Percentiles rank a stretch among this genome's conserved stretches.
Conservation (phyloP, 805 yeast species). For the Vanderwaltozyma yarrowii region DNA sequence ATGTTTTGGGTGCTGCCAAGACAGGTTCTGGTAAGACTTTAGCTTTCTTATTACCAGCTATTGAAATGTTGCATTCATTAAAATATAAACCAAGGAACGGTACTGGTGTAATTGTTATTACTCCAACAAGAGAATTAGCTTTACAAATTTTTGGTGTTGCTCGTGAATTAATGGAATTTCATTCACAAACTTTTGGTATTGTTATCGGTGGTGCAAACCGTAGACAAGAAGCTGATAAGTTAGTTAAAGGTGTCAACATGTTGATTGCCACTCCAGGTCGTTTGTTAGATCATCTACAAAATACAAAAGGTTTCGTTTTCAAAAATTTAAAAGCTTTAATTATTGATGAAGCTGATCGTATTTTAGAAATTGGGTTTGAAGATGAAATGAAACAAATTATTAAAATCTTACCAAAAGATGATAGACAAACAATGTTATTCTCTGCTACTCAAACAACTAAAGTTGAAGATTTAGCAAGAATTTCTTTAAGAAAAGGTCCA, state of each 20-base stretch:
- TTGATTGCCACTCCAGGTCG: slow-evolving; percentile 98
- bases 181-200: slow-evolving; percentile 89
- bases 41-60: slow-evolving; percentile 92
- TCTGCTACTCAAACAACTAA: slow-evolving; percentile 99
- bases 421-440: slow-evolving; percentile 92
- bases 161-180: slow-evolving; percentile 80
- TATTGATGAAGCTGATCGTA: slow-evolving; percentile 97
- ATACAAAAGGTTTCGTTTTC: slow-evolving; percentile 87
- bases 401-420: slow-evolving; percentile 82
- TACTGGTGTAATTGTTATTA: slow-evolving; percentile 89
- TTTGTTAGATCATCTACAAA: slow-evolving; percentile 89
- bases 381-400: slow-evolving; percentile 98
- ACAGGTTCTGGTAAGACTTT: slow-evolving; percentile 98
- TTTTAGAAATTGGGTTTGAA: slow-evolving; percentile 94
- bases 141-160: slow-evolving; percentile 97
- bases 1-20: slow-evolving; percentile 98
- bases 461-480: slow-evolving; percentile 96
- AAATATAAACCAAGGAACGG: slow-evolving; percentile 97
- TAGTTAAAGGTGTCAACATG: slow-evolving; percentile 86
- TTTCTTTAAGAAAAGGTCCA: slow-evolving; percentile 90
- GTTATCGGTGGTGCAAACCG: slow-evolving; percentile 98
- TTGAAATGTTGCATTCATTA: slow-evolving; percentile 79
- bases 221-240: slow-evolving; percentile 93
- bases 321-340: slow-evolving; percentile 89
- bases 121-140: slow-evolving; percentile 97